Percentiles rank a stretch among this genome's conserved stretches.
Evolutionary conservation across 129 eudicot species (phyloP).

Genomic region (Pseudognaphalium luteoalbum): DNA sequence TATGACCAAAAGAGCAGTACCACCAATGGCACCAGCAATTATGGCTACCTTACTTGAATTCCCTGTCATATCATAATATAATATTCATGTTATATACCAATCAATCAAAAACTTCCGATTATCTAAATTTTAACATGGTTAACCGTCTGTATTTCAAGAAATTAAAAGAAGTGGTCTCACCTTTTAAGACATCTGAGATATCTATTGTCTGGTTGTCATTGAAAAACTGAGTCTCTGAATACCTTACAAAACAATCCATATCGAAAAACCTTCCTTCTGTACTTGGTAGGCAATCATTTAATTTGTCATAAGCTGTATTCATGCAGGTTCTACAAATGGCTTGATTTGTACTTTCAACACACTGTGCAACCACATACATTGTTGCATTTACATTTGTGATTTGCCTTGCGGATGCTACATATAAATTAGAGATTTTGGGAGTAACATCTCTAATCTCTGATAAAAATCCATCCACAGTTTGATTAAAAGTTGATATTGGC

Average conservation of each 20-base stretch:
- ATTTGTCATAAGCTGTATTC: conserved; percentile 39
- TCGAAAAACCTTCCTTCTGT: conserved; percentile 55
- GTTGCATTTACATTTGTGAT: conserved; percentile 32
- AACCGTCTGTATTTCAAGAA: neutral
- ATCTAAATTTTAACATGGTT: neutral
- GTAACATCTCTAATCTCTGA: conserved; percentile 51
- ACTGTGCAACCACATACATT: conserved; percentile 50
- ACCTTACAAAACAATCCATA: conserved; percentile 60
- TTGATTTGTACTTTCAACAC: conserved; percentile 35
- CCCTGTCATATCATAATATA: neutral
- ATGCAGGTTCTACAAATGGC: conserved; percentile 51
- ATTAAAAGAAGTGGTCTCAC: conserved; percentile 20
- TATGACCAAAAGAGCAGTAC: conserved; percentile 17
- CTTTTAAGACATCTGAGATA: conserved; percentile 49
- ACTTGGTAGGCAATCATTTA: conserved; percentile 45
- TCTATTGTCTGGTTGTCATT: conserved; percentile 48
- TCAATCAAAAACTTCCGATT: neutral
- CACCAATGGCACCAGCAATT: conserved; percentile 46
- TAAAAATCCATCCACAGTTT: conserved; percentile 32
- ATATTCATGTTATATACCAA: neutral
- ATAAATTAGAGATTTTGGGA: conserved; percentile 45
- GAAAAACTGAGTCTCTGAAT: conserved; percentile 49
- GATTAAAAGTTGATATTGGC: conserved; percentile 33
- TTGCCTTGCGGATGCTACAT: conserved; percentile 48
- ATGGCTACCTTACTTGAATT: conserved; percentile 46